These are phyloP conservation scores for Thielaviopsis ethacetica DNA, from an alignment of 2,329 filamentous ascomycete species.

Conservation along the genomic window DNA sequence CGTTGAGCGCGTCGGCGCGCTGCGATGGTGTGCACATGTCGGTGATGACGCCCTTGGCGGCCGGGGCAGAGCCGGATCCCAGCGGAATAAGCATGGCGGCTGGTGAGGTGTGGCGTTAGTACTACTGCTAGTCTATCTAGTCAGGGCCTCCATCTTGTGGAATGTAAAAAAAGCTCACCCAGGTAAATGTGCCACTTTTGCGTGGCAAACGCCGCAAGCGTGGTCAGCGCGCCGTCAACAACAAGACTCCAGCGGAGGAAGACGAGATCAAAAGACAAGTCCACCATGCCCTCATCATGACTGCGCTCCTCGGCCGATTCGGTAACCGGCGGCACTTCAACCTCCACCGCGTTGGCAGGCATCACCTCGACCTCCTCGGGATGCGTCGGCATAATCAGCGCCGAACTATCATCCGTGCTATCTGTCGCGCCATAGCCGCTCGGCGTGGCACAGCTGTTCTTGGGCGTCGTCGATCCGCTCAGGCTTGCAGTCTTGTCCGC, in stretches of 20 bases:
- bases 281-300: conserved; percentile 24
- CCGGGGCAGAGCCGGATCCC: conserved; percentile 50
- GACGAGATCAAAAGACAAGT: conserved; percentile 45
- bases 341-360: conserved; percentile 28
- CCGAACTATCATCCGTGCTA: not conserved
- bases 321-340: conserved; percentile 20
- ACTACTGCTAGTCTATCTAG: not conserved
- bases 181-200: conserved; percentile 53
- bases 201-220: conserved; percentile 43
- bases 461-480: conserved; percentile 1
- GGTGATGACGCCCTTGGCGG: conserved; percentile 57
- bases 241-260: conserved; percentile 51
- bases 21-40: conserved; percentile 49
- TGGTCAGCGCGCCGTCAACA: conserved; percentile 47
- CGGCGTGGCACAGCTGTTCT: conserved; percentile 3
- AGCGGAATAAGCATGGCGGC: conserved; percentile 49
- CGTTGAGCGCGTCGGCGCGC: conserved; percentile 49
- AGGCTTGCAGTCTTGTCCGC: not conserved
- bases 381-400: conserved; percentile 19
- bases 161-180: conserved; percentile 20
- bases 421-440: conserved; percentile 4
- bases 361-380: conserved; percentile 27
- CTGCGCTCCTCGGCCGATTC: conserved; percentile 15
- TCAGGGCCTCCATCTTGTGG: not conserved
- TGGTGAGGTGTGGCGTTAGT: conserved; percentile 12